phyloP scores from a whole-genome alignment of 139 green algal species.

The Bryopsis sp. region DNA sequence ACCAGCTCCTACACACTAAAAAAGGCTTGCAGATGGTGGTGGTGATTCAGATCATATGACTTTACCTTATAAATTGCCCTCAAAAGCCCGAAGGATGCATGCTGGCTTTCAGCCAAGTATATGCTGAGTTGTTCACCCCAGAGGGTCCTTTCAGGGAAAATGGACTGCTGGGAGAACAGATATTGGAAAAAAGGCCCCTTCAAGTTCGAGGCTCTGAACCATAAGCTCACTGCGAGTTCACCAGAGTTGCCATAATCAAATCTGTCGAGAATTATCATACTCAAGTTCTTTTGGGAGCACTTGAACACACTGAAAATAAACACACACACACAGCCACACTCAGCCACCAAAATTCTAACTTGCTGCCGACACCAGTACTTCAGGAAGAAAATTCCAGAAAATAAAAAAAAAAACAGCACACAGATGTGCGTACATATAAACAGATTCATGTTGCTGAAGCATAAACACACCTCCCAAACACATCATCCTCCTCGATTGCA shows the following conservation, averaged over 20 bases:
- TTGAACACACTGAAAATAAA: conserved; percentile 6
- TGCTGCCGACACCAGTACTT: no score
- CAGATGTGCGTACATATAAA: no score
- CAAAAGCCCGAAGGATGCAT: background rate
- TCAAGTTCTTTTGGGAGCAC: background rate
- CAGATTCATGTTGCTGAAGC: no score
- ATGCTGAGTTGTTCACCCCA: background rate
- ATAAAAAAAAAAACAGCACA: no score
- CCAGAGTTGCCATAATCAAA: conserved; percentile 11
- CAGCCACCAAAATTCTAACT: no score
- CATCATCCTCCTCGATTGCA: background rate
- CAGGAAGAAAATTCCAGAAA: no score
- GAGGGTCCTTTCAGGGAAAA: background rate
- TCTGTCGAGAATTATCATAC: conserved; percentile 11
- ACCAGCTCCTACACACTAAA: no score
- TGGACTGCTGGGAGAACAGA: conserved; percentile 34
- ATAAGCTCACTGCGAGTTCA: background rate
- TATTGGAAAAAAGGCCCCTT: conserved; percentile 33
- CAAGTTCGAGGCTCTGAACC: background rate
- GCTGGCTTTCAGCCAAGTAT: background rate
- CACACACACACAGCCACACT: no score
- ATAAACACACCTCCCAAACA: background rate
- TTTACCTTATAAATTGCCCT: background rate
- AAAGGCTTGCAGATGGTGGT: no score
- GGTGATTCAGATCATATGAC: no score